A percentile compares a stretch with the other conserved stretches of the same genome.
phyloP scores from a whole-genome alignment of 2,329 filamentous ascomycete species.

The Bimuria novae-zelandiae region DNA sequence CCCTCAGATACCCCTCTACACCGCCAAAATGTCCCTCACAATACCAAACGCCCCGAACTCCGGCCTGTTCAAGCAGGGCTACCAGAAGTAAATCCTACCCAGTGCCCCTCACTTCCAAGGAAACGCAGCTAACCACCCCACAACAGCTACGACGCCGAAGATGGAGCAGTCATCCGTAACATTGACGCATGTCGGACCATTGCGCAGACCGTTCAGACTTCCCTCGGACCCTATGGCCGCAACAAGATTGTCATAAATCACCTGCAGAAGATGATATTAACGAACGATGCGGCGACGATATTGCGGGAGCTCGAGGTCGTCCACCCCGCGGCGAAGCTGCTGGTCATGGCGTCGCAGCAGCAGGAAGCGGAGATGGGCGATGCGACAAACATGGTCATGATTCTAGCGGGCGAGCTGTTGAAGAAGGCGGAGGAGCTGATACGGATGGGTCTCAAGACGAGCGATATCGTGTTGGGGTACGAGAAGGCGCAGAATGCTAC shows the following conservation, averaged over 20 bases:
- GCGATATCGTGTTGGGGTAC: conserved; percentile 93
- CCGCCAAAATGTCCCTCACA: conserved; percentile 83
- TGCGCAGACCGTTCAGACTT: conserved; percentile 94
- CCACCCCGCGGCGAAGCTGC: conserved; percentile 93
- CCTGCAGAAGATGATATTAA: conserved; percentile 98
- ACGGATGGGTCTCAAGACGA: conserved; percentile 97
- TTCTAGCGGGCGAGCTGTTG: conserved; percentile 91
- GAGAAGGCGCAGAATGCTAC: conserved; percentile 92
- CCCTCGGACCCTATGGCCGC: conserved; percentile 92
- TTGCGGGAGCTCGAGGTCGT: conserved; percentile 97
- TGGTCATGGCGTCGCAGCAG: conserved; percentile 99
- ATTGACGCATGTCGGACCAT: conserved; percentile 98
- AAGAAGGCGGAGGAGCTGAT: conserved; percentile 97
- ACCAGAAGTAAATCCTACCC: conserved; percentile 75
- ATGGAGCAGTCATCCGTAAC: conserved; percentile 97
- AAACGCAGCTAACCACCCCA: conserved; percentile 41
- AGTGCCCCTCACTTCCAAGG: conserved; percentile 22
- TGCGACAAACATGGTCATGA: conserved; percentile 95
- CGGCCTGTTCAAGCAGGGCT: conserved; percentile 93
- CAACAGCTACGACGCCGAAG: conserved; percentile 92
- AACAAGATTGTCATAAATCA: conserved; percentile 99
- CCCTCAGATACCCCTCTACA: conserved; percentile 35
- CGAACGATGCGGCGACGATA: conserved; percentile 96
- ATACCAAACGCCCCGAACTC: conserved; percentile 93
- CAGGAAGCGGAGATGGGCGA: conserved; percentile 99